Conservation (phyloP, 371 early-diverging fungal genomes). For the Mortierella sp. region DNA sequence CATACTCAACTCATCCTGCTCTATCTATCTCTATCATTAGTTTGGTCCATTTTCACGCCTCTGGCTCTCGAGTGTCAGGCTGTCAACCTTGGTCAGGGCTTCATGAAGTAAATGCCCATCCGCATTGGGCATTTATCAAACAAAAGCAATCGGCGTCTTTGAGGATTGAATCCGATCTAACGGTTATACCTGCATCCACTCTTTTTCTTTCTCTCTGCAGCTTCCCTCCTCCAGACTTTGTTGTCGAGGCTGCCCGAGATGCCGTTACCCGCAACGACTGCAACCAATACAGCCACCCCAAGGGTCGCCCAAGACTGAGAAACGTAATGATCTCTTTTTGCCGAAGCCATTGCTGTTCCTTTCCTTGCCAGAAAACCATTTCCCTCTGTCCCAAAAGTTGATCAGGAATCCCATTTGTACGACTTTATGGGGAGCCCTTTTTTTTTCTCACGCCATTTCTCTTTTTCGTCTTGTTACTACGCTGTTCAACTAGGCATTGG, state of each 20-base stretch:
- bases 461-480: constrained; percentile 1
- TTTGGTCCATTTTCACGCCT: constrained; percentile 95
- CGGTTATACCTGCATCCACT: background rate
- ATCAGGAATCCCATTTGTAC: background rate
- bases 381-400: background rate
- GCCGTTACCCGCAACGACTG: constrained; percentile 74
- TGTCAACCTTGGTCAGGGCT: constrained; percentile 96
- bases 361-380: background rate
- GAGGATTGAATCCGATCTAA: background rate
- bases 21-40: constrained; percentile 52
- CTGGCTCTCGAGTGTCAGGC: constrained; percentile 87
- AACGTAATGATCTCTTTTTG: constrained; percentile 45
- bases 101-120: constrained; percentile 73
- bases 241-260: constrained; percentile 83
- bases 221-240: constrained; percentile 90
- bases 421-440: constrained; percentile 3
- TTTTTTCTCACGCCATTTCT: constrained; percentile 12
- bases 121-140: background rate
- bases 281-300: constrained; percentile 91
- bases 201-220: constrained; percentile 51
- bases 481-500: constrained; percentile 75
- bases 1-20: background rate
- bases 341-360: background rate
- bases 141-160: background rate
- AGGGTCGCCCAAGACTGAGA: constrained; percentile 86